Percentiles rank a stretch among this genome's conserved stretches.
phyloP scores from a whole-genome alignment of 495 filamentous ascomycete genomes.

The Penicillium fimorum region DNA sequence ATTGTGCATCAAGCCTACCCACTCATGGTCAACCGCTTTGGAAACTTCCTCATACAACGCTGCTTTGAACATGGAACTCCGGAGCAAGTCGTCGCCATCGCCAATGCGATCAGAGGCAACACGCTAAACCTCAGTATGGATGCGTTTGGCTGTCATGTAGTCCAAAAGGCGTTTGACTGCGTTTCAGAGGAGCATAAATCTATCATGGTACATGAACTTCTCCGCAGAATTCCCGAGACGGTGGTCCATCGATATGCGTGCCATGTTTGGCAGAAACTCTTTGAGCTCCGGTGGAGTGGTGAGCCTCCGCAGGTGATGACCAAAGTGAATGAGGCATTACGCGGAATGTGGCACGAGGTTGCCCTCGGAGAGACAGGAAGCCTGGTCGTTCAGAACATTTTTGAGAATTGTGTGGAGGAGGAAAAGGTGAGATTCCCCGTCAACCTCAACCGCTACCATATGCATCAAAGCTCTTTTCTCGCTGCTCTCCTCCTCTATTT shows the following conservation, averaged over 20 bases:
- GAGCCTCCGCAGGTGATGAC: slow-evolving; percentile 98
- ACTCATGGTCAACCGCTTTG: slow-evolving; percentile 91
- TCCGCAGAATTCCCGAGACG: slow-evolving; percentile 94
- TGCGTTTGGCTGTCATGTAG: slow-evolving; percentile 95
- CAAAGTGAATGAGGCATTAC: slow-evolving; percentile 92
- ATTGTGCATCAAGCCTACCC: slow-evolving; percentile 95
- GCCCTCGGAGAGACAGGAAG: slow-evolving; percentile 96
- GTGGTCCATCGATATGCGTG: slow-evolving; percentile 98
- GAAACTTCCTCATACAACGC: slow-evolving; percentile 97
- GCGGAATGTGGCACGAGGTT: slow-evolving; percentile 98
- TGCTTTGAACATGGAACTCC: slow-evolving; percentile 98
- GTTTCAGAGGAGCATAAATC: slow-evolving; percentile 98
- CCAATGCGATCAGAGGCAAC: slow-evolving; percentile 90
- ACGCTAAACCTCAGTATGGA: slow-evolving; percentile 96
- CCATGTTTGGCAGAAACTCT: slow-evolving; percentile 99
- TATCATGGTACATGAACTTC: slow-evolving; percentile 94
- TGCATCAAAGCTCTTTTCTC: neutral
- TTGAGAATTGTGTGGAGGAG: slow-evolving; percentile 97
- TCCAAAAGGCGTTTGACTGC: slow-evolving; percentile 97
- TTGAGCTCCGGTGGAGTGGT: slow-evolving; percentile 92
- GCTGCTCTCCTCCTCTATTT: neutral
- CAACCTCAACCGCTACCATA: neutral
- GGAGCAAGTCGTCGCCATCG: slow-evolving; percentile 93
- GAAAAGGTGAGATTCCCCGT: slow-evolving; percentile 70
- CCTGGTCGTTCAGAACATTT: slow-evolving; percentile 97